These are phyloP conservation scores for Nakazawaea ambrosiae DNA, from an alignment of 805 yeast genomes.

Conservation along the genomic window DNA sequence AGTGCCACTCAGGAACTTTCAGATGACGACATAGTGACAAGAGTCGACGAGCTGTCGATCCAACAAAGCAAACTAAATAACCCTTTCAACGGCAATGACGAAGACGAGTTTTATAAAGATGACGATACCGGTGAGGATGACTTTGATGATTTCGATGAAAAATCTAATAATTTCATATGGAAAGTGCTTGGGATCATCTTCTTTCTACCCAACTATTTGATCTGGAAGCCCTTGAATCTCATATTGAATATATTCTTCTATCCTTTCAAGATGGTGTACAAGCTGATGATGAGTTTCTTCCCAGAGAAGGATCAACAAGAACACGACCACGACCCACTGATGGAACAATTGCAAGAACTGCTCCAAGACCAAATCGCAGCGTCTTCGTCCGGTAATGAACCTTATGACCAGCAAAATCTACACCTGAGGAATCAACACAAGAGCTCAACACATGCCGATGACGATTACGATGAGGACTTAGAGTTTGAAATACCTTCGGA, in stretches of 20 bases:
- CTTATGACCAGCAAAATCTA: no score
- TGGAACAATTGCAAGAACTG: constrained; percentile 23
- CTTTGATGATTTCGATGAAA: constrained; percentile 5
- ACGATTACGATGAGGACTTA: constrained; percentile 22
- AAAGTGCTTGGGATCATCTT: constrained; percentile 25
- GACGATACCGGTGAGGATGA: constrained; percentile 1
- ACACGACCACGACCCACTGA: constrained; percentile 11
- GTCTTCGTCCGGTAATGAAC: no score
- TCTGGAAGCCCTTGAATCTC: constrained; percentile 45
- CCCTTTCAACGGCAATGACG: no score
- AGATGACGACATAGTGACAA: constrained; percentile 11
- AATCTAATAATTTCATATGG: constrained; percentile 12
- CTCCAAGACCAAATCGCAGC: no score
- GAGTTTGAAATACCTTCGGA: constrained; percentile 22
- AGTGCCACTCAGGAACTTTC: no score
- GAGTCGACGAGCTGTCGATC: constrained; percentile 10
- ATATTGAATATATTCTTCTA: constrained; percentile 46
- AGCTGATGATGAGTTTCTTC: no score
- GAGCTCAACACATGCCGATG: no score
- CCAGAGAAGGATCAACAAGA: not conserved
- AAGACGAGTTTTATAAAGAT: constrained; percentile 4
- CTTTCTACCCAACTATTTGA: constrained; percentile 41
- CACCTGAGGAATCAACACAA: no score
- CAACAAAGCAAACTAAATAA: no score
- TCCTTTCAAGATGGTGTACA: no score